phyloP scores from a whole-genome alignment of 306 rosid species.

The Neltuma alba region DNA sequence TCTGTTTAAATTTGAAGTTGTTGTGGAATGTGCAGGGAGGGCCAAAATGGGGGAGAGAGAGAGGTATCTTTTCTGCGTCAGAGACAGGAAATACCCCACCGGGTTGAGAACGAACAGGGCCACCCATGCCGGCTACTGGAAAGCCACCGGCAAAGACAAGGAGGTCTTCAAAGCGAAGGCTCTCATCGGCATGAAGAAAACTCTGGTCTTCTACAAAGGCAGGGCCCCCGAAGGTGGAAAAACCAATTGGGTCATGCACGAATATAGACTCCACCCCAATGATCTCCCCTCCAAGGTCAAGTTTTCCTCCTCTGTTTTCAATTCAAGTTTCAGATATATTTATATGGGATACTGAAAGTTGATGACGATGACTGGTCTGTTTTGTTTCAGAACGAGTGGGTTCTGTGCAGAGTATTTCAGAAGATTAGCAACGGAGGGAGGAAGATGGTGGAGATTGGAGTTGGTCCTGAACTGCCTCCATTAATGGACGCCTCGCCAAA shows the following conservation, averaged over 20 bases:
- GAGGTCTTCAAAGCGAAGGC: constrained; percentile 46
- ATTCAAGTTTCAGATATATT: too few species aligned
- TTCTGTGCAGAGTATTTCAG: constrained; percentile 69
- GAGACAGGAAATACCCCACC: constrained; percentile 71
- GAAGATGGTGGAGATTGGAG: constrained; percentile 49
- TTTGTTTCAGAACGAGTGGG: constrained; percentile 81
- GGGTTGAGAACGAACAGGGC: constrained; percentile 70
- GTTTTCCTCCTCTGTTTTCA: neutral
- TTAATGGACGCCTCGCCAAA: constrained; percentile 64
- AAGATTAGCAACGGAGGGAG: constrained; percentile 49
- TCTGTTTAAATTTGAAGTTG: too few species aligned
- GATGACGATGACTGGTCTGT: neutral
- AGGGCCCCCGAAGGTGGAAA: constrained; percentile 68
- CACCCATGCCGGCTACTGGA: constrained; percentile 68
- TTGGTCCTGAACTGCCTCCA: constrained; percentile 46
- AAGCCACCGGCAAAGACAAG: constrained; percentile 76
- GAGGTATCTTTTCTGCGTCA: constrained; percentile 65
- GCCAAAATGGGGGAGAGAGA: constrained; percentile 72
- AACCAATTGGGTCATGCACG: constrained; percentile 78
- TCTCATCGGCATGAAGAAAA: constrained; percentile 71
- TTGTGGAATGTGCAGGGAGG: constrained; percentile 39
- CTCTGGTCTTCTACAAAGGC: constrained; percentile 69
- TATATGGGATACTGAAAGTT: too few species aligned
- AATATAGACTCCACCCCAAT: constrained; percentile 47
- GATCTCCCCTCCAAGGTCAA: constrained; percentile 47